These are phyloP conservation scores for Pholiota molesta DNA, from an alignment of 768 basidiomycete species.

Conservation along the genomic window DNA sequence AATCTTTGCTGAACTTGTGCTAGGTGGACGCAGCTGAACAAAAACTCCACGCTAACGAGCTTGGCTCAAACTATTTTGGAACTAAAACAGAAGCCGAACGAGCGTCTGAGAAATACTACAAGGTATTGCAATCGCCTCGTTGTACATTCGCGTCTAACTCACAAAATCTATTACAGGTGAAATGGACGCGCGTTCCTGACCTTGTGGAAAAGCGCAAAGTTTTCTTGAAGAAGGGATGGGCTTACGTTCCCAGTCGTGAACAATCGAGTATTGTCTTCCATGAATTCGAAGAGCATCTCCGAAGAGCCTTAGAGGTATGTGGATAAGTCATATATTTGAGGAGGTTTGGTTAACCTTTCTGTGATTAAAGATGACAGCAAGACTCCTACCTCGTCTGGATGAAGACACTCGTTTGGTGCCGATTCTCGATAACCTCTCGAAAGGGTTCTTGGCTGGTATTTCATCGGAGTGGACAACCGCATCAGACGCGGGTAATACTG, in stretches of 20 bases:
- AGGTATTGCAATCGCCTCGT: constrained; percentile 42
- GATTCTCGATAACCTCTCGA: constrained; percentile 87
- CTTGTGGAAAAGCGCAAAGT: constrained; percentile 84
- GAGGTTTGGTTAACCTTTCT: not conserved
- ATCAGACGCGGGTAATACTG: constrained; percentile 52
- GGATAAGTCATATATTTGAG: not conserved
- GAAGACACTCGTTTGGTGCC: constrained; percentile 92
- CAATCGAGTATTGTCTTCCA: constrained; percentile 86
- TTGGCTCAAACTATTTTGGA: constrained; percentile 50
- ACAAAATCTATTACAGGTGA: constrained; percentile 58
- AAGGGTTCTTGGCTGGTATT: constrained; percentile 92
- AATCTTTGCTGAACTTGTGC: not conserved
- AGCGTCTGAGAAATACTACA: constrained; percentile 69
- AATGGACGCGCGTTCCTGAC: constrained; percentile 94
- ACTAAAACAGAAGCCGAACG: constrained; percentile 36
- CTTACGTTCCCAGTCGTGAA: constrained; percentile 82
- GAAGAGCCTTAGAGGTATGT: constrained; percentile 75
- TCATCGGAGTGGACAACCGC: constrained; percentile 77
- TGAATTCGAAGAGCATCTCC: constrained; percentile 77
- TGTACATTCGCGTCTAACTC: not conserved
- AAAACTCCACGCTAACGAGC: constrained; percentile 42
- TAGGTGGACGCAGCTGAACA: constrained; percentile 69
- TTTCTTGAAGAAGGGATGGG: constrained; percentile 77
- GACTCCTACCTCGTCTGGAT: constrained; percentile 86
- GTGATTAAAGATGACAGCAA: constrained; percentile 70